Evolutionary conservation across 2,329 filamentous ascomycete species (phyloP).

Genomic region (Immersiporthe knoxdaviesiana): DNA sequence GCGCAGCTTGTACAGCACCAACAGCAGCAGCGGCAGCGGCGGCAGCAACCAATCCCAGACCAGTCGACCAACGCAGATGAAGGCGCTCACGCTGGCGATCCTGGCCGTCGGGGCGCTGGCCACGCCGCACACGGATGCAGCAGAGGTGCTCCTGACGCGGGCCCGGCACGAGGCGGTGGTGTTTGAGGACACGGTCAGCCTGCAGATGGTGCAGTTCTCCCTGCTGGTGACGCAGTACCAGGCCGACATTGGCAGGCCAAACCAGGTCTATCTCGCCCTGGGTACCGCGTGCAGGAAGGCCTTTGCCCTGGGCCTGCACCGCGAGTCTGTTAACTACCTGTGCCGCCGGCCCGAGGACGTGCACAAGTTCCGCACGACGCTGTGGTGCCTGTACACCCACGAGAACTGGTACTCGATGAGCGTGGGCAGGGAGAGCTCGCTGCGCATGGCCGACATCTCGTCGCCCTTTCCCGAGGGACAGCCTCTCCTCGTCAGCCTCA

Average conservation of each 20-base stretch:
- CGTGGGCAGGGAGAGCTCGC: conserved; percentile 31
- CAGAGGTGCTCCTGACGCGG: conserved; percentile 34
- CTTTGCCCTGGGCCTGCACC: conserved; percentile 37
- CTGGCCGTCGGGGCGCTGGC: conserved; percentile 36
- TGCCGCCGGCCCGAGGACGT: conserved; percentile 31
- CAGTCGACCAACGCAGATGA: conserved; percentile 32
- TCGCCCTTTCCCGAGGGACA: conserved; percentile 32
- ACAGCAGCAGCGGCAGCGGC: conserved; percentile 13
- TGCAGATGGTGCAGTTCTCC: conserved; percentile 39
- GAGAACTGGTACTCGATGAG: conserved; percentile 35
- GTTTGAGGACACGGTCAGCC: conserved; percentile 38
- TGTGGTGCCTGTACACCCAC: conserved; percentile 38
- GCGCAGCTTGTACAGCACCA: conserved; percentile 28
- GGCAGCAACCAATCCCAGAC: conserved; percentile 14
- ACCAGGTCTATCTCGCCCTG: conserved; percentile 37
- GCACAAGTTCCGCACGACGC: conserved; percentile 34
- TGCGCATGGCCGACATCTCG: conserved; percentile 35
- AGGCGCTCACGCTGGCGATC: conserved; percentile 33
- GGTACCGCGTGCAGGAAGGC: conserved; percentile 37
- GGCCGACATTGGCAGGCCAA: conserved; percentile 37
- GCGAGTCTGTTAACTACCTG: conserved; percentile 31
- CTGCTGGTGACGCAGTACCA: conserved; percentile 37
- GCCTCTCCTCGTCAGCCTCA: conserved; percentile 32
- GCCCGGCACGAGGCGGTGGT: conserved; percentile 35
- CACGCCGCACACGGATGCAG: conserved; percentile 34